These are phyloP conservation scores for Colletotrichum higginsianum DNA, from an alignment of 2,329 filamentous ascomycete species.

Conservation along the genomic window DNA sequence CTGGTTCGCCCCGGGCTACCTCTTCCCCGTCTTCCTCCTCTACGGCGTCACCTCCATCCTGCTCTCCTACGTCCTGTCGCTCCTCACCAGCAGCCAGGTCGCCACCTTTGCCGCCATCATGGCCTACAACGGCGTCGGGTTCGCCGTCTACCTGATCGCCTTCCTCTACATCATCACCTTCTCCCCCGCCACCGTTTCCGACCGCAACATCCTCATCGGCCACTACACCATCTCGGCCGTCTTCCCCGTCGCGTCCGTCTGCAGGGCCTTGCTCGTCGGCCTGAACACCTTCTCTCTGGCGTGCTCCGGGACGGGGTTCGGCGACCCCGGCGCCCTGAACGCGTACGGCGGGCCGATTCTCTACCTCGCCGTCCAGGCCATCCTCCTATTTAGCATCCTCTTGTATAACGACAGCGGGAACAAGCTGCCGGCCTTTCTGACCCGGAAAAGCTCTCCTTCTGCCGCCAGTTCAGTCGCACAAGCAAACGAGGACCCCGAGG, in stretches of 20 bases:
- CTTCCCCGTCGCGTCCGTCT: slow-evolving; percentile 82
- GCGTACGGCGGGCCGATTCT: slow-evolving; percentile 89
- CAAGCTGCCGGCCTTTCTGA: slow-evolving; percentile 3
- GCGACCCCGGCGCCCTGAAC: slow-evolving; percentile 78
- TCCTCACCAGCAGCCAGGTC: slow-evolving; percentile 84
- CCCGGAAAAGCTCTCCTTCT: slow-evolving; percentile 56
- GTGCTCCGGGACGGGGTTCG: slow-evolving; percentile 75
- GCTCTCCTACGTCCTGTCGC: slow-evolving; percentile 84
- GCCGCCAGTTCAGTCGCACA: slow-evolving; percentile 48
- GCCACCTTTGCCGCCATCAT: slow-evolving; percentile 88
- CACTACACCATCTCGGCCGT: slow-evolving; percentile 83
- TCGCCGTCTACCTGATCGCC: slow-evolving; percentile 79
- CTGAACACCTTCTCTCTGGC: slow-evolving; percentile 88
- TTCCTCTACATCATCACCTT: slow-evolving; percentile 71
- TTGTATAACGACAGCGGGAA: slow-evolving; percentile 87
- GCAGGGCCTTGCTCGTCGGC: slow-evolving; percentile 80
- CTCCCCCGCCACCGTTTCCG: slow-evolving; percentile 68
- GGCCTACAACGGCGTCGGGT: slow-evolving; percentile 80
- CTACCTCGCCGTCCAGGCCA: slow-evolving; percentile 82
- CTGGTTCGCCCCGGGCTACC: slow-evolving; percentile 85
- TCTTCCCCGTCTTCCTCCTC: slow-evolving; percentile 76
- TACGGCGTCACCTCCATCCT: slow-evolving; percentile 86
- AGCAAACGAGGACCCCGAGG: slow-evolving; percentile 67
- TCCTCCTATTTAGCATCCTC: slow-evolving; percentile 79
- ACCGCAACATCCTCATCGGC: slow-evolving; percentile 76